Conservation (phyloP, 129 eudicot genomes). For the Erigeron canadensis region DNA sequence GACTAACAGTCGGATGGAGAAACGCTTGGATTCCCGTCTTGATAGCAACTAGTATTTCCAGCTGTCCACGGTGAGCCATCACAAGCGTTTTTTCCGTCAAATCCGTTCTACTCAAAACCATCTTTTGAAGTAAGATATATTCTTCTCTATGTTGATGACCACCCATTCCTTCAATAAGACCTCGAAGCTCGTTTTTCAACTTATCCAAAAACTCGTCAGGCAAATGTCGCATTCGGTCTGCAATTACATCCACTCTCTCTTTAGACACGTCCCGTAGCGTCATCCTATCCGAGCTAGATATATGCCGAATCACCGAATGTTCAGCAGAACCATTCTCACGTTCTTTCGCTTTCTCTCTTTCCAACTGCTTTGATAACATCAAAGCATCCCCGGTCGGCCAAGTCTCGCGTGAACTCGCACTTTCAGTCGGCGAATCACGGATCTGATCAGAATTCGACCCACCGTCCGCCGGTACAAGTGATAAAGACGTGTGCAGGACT, state of each 20-base stretch:
- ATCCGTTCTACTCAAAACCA: conserved; percentile 68
- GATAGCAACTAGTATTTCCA: conserved; percentile 81
- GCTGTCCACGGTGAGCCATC: conserved; percentile 72
- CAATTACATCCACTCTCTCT: conserved; percentile 69
- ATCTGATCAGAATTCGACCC: conserved; percentile 73
- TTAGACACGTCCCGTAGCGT: conserved; percentile 58
- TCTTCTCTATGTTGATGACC: conserved; percentile 89
- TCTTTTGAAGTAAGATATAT: conserved; percentile 62
- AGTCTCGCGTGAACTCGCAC: conserved; percentile 95
- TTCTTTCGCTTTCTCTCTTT: conserved; percentile 53
- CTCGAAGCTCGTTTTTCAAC: conserved; percentile 68
- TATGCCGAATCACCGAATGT: conserved; percentile 62
- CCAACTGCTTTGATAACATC: conserved; percentile 48
- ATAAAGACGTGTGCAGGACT: conserved; percentile 50
- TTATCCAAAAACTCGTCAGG: conserved; percentile 77
- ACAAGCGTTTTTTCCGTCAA: conserved; percentile 61
- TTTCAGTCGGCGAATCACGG: conserved; percentile 93
- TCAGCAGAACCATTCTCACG: conserved; percentile 61
- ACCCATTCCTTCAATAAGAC: conserved; percentile 82
- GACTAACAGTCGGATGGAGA: conserved; percentile 79
- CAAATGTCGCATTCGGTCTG: conserved; percentile 79
- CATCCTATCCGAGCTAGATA: conserved; percentile 69
- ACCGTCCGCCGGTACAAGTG: conserved; percentile 57
- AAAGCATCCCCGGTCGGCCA: conserved; percentile 83
- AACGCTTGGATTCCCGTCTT: conserved; percentile 94